A percentile compares a stretch with the other conserved stretches of the same genome.
phyloP scores from a whole-genome alignment of 2,329 filamentous ascomycete species.

The Alternaria burnsii region DNA sequence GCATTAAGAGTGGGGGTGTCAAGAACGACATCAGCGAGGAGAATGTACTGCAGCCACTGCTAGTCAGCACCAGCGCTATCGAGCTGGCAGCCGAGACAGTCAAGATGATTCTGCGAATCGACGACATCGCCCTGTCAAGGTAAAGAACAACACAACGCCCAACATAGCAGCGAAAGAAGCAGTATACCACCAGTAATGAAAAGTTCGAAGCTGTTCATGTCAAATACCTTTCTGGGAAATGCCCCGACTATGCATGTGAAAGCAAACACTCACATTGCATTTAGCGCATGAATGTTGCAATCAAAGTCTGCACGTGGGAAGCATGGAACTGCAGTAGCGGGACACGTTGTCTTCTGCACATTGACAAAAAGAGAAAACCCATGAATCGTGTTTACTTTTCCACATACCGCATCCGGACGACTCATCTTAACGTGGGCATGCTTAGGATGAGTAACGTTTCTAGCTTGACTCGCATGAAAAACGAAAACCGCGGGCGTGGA shows the following conservation, averaged over 20 bases:
- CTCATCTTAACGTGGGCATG: neutral
- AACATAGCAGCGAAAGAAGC: neutral
- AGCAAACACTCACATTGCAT: conserved; percentile 9
- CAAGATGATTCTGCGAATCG: conserved; percentile 85
- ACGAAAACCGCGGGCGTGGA: neutral
- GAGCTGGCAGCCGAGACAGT: conserved; percentile 98
- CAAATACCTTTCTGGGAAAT: neutral
- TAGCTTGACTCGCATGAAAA: neutral
- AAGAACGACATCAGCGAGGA: conserved; percentile 97
- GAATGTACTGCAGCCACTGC: conserved; percentile 92
- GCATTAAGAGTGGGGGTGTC: conserved; percentile 96
- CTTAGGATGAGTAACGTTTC: neutral
- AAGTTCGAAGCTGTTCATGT: conserved; percentile 13
- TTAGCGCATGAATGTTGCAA: conserved; percentile 16
- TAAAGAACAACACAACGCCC: conserved; percentile 25
- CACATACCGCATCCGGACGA: neutral
- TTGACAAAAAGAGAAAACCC: neutral
- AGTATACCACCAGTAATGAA: conserved; percentile 28
- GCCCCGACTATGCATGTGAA: conserved; percentile 10
- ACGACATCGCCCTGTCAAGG: conserved; percentile 67
- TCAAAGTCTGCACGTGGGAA: conserved; percentile 11
- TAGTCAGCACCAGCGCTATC: conserved; percentile 97
- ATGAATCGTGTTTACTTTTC: neutral
- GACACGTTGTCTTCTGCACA: conserved; percentile 4
- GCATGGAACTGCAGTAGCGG: conserved; percentile 12